Base-by-base conservation (phyloP, 129 eudicot genomes). In the Flaveria bidentis region DNA sequence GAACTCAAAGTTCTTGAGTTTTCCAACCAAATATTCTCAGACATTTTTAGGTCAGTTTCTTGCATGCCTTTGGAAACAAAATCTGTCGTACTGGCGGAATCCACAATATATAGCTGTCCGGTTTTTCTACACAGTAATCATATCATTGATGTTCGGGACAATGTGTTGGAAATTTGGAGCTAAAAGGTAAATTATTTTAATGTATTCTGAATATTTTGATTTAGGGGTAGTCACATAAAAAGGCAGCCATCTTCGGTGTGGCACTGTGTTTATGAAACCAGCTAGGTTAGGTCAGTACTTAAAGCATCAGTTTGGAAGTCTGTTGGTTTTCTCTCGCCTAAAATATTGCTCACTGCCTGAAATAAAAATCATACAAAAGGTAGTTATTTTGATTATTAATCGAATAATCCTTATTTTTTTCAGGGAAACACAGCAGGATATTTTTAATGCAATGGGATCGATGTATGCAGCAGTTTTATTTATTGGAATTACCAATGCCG, bases 101-200 rank as follows among this genome's bases (percentile, higher is more conserved):
- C 97, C 97, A n/a, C 97, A 92, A 62, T 92, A 92, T 70, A 92
- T 96, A 12, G 97, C 97, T n/a, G 97, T 92, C 6, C 97, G 97
- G 26, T 89, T 92, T 83, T 87, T 89, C 86, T 92, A 92, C 85
- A 92, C 97, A 0, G 88, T 89, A 77, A 87, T 89, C 84, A 92
- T 92, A 18, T 92, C 97, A 5, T 67, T 92, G 78, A 92, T 92
- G 97, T 89, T 92, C 44, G 97, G 97, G 74, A 87, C 97, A 67
- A 92, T 92, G 67, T 92, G 97, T 89, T 92, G 97, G 97, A 92
- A 80, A 76, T 92, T 89, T 39, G 97, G 97, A 65, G 86, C 91
- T 58, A 92, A 86, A 92, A 92, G 97, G 97, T 90, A 56, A 64
- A 13, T 20, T 50, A 20, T 13, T 75, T 36, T 2, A 58, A 13